phyloP scores from a whole-genome alignment of 352 stramenopile genomes.

The Phytophthora uliginosa region DNA sequence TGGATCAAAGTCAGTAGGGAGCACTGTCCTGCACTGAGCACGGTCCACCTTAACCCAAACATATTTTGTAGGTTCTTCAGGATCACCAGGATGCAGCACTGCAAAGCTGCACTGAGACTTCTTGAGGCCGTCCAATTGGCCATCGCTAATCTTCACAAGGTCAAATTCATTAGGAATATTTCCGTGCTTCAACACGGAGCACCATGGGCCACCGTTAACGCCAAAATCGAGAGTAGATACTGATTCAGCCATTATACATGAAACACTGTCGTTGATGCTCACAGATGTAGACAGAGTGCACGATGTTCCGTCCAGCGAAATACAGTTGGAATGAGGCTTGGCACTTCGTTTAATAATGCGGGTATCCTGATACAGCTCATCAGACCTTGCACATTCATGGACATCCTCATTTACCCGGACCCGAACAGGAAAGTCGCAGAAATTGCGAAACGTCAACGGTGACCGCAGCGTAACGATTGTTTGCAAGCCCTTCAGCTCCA shows the following conservation, averaged over 20 bases:
- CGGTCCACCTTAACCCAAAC: conserved; percentile 49
- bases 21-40: conserved; percentile 44
- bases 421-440: conserved; percentile 48
- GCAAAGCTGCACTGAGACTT: conserved; percentile 39
- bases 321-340: conserved; percentile 35
- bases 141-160: conserved; percentile 49
- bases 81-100: conserved; percentile 19
- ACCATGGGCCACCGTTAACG: conserved; percentile 42
- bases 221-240: conserved; percentile 39
- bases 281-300: conserved; percentile 28
- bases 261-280: conserved; percentile 2
- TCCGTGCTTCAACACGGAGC: conserved; percentile 21
- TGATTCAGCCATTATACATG: conserved; percentile 49
- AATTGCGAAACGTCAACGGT: conserved; percentile 55
- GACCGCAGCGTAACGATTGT: conserved; percentile 69
- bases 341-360: background rate
- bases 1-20: conserved; percentile 61
- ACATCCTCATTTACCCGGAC: conserved; percentile 43
- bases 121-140: conserved; percentile 19
- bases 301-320: conserved; percentile 39
- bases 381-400: conserved; percentile 12
- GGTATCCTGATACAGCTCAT: conserved; percentile 21
- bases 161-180: conserved; percentile 59
- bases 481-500: conserved; percentile 65
- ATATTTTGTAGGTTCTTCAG: conserved; percentile 34